Evolutionary conservation across 2,329 filamentous ascomycete genomes (phyloP), one percentile per base, ranked within the genome.

Genomic region (Cercospora sesami): DNA sequence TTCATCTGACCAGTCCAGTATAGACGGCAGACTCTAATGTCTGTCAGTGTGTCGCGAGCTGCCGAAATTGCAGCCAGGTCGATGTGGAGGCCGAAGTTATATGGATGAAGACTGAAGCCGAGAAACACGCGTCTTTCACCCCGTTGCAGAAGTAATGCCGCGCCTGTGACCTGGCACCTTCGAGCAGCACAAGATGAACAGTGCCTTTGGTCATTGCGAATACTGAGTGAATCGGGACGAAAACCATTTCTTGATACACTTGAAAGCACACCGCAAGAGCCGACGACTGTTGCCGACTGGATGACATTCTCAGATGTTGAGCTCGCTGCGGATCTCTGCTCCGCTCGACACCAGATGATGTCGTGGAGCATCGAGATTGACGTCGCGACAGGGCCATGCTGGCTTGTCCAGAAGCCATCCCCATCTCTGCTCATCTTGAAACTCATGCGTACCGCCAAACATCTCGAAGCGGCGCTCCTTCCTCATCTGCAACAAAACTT

Each of bases 121-220:
- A 63, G 51, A 45, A 53, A 63, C 42, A 63, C 60, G 39, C 45
- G 60, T 51, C 18, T n/a, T 12, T 23, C 4, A 26, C 16, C 42
- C 42, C 45, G 28, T 63, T 51, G 42, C 60, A 53, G 60, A 63
- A 63, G 60, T 53, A 53, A 36, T 30, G 60, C 60, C 60, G 39
- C 45, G 30, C 45, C 45, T n/a, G 39, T 12, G 9, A 30, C 23
- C 33, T 28, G 31, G 55, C 31, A 59, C 16, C 28, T 10, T 18
- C 48, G 14, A 36, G 28, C 55, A 33, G 55, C 55, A 36, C 55
- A 12, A 31, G 55, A 31, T 36, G 55, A 59, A 31, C 55, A 59
- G 55, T 59, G 55, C 48, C 23, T 26, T 14, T 14, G 21, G 23
- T 26, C 48, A 28, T 36, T 21, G 55, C 55, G 30, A 59, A 14